phyloP scores from a whole-genome alignment of 2,329 filamentous ascomycete species.

The Ceratocystis huliohia region DNA sequence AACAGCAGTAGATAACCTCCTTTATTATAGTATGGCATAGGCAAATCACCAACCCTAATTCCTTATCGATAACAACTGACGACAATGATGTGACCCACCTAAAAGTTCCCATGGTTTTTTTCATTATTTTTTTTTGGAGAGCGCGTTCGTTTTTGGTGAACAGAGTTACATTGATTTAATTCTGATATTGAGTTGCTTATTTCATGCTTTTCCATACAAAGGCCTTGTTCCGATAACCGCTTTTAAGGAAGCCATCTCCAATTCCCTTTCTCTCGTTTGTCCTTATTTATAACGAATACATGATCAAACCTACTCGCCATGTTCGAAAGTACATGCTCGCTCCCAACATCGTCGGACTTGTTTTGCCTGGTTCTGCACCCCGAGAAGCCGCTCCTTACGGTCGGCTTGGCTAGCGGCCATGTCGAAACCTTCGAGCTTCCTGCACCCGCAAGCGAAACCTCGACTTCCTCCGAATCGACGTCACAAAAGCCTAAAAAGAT shows the following conservation, averaged over 20 bases:
- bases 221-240: not conserved
- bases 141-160: not conserved
- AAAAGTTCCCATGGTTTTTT: conserved; percentile 16
- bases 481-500: conserved; percentile 51
- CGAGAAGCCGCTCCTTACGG: conserved; percentile 66
- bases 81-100: conserved; percentile 2
- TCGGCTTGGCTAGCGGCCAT: conserved; percentile 73
- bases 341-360: conserved; percentile 73
- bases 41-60: no score
- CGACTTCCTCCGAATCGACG: conserved; percentile 35
- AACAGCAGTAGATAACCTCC: no score
- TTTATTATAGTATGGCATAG: no score
- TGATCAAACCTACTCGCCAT: conserved; percentile 35
- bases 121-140: not conserved
- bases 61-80: not conserved
- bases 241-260: not conserved
- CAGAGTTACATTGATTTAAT: not conserved
- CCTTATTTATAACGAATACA: not conserved
- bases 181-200: not conserved
- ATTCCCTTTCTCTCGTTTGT: not conserved
- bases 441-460: conserved; percentile 24
- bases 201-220: not conserved
- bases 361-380: conserved; percentile 85
- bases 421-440: conserved; percentile 73
- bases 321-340: conserved; percentile 85